Conservation (phyloP, 139 green algal genomes). For the Closterium sp. region DNA sequence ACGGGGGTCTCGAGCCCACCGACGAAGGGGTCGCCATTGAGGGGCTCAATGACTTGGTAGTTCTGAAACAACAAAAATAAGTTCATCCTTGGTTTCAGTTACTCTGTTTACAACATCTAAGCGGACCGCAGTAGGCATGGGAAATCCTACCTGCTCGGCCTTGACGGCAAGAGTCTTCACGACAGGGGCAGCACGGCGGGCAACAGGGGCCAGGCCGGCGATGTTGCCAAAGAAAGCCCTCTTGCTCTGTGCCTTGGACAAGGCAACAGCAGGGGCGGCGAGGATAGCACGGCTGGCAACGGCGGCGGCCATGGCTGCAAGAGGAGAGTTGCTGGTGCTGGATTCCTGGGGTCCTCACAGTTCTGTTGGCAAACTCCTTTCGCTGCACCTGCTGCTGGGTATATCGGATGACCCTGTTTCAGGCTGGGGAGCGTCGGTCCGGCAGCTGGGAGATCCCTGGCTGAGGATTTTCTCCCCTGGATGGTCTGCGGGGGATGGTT, state of each 20-base stretch:
- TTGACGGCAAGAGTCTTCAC: neutral
- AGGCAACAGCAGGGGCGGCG: constrained; percentile 3
- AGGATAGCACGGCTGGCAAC: constrained; percentile 17
- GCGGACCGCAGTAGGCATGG: no score
- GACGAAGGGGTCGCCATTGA: constrained; percentile 97
- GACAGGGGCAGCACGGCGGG: neutral
- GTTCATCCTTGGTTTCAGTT: no score
- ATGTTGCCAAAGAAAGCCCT: constrained; percentile 19
- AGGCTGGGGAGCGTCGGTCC: neutral
- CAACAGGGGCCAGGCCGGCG: constrained; percentile 4
- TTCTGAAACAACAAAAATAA: no score
- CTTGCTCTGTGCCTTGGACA: neutral
- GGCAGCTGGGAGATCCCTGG: neutral
- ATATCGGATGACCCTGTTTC: neutral
- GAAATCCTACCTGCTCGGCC: constrained; percentile 17
- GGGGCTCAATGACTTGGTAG: constrained; percentile 78
- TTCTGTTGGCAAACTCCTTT: neutral
- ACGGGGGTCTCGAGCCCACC: constrained; percentile 96
- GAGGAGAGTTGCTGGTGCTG: neutral
- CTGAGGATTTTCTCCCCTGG: neutral
- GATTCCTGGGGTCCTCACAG: neutral
- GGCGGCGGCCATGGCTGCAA: constrained; percentile 11
- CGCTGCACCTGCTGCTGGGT: neutral
- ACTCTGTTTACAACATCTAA: no score
- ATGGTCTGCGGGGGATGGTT: neutral